These are phyloP conservation scores for Hirschfeldia incana DNA, from an alignment of 345 rosid species.

Conservation along the genomic window DNA sequence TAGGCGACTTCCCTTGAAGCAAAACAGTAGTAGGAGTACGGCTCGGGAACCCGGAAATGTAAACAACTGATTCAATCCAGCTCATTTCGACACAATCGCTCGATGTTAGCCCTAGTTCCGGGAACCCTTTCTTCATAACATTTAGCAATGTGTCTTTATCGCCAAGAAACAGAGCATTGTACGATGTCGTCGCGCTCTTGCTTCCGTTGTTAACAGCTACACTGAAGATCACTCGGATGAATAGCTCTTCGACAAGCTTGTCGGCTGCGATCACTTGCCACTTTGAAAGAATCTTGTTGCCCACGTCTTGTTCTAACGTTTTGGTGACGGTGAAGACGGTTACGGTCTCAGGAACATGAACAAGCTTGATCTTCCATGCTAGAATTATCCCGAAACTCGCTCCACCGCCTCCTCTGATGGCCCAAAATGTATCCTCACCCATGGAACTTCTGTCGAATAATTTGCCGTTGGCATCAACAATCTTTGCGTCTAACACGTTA, in stretches of 20 bases:
- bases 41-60: conserved; percentile 48
- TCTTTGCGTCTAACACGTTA: conserved; percentile 59
- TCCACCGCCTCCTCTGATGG: conserved; percentile 68
- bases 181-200: conserved; percentile 38
- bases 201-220: conserved; percentile 11
- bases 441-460: conserved; percentile 49
- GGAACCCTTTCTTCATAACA: conserved; percentile 50
- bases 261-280: conserved; percentile 55
- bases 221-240: conserved; percentile 46
- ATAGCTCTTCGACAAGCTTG: conserved; percentile 49
- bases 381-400: conserved; percentile 63
- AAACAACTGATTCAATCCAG: conserved; percentile 56
- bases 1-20: conserved; percentile 48
- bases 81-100: conserved; percentile 52
- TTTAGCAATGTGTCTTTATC: conserved; percentile 29
- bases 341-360: conserved; percentile 57
- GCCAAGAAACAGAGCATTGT: conserved; percentile 51
- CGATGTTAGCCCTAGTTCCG: conserved; percentile 49
- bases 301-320: conserved; percentile 41
- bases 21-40: conserved; percentile 36
- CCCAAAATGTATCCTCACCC: conserved; percentile 75
- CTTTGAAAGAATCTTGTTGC: conserved; percentile 40
- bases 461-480: conserved; percentile 48
- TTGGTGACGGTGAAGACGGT: conserved; percentile 52
- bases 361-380: conserved; percentile 58